A percentile compares a stretch with the other conserved stretches of the same genome.
These are phyloP conservation scores for Irpex lacteus DNA, from an alignment of 1,284 basidiomycete species.

Conservation along the genomic window DNA sequence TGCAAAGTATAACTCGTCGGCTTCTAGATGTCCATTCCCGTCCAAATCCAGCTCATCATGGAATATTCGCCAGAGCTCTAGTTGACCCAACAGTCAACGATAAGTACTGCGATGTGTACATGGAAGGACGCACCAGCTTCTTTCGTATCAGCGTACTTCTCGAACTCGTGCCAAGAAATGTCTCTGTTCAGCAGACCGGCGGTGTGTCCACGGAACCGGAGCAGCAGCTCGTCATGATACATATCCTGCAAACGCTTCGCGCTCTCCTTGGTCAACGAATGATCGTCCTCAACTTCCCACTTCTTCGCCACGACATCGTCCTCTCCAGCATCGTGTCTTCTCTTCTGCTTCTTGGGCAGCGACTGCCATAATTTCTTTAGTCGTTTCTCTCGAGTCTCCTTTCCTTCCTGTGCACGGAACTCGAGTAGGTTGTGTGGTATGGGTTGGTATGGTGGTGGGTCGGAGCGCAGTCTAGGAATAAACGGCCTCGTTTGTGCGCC, in stretches of 20 bases:
- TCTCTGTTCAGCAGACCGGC: conserved; percentile 42
- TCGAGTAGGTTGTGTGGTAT: conserved; percentile 52
- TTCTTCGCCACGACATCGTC: conserved; percentile 28
- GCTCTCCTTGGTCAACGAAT: conserved; percentile 58
- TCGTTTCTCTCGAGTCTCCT: conserved; percentile 53
- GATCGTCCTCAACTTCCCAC: conserved; percentile 25
- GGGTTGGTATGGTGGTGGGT: conserved; percentile 39
- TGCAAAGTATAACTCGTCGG: conserved; percentile 67
- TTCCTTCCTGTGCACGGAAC: conserved; percentile 64
- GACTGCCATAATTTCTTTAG: conserved; percentile 61
- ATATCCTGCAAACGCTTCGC: conserved; percentile 66
- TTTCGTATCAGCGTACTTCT: conserved; percentile 72
- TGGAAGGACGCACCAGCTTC: conserved; percentile 57
- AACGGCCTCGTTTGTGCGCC: conserved; percentile 52
- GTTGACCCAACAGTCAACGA: background rate
- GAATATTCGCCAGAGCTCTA: conserved; percentile 88
- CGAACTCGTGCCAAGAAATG: conserved; percentile 79
- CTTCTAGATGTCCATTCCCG: conserved; percentile 78
- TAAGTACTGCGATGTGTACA: background rate
- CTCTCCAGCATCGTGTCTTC: conserved; percentile 24
- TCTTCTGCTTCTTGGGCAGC: conserved; percentile 36
- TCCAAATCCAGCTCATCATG: conserved; percentile 87
- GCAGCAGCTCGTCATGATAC: conserved; percentile 79
- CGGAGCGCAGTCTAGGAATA: conserved; percentile 58
- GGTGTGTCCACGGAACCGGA: conserved; percentile 53